Conservation (phyloP, 2,329 filamentous ascomycete species). For the Fusarium proliferatum region DNA sequence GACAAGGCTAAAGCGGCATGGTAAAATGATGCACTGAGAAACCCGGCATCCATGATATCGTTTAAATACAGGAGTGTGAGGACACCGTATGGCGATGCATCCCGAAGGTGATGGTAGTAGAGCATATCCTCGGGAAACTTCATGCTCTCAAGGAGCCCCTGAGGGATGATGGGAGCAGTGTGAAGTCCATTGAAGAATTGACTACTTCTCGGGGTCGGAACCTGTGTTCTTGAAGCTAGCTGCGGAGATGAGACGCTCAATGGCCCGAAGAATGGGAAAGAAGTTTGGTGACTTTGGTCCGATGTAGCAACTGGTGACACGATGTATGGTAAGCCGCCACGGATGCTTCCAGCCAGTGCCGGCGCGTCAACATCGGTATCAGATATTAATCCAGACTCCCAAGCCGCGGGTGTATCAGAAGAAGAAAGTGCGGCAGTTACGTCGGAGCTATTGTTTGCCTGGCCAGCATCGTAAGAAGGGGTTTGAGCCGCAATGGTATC, state of each 20-base stretch:
- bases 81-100: slow-evolving; percentile 14
- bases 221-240: neutral
- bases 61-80: slow-evolving; percentile 16
- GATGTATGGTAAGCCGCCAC: neutral
- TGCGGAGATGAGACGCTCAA: neutral
- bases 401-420: neutral
- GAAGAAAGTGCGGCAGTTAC: neutral
- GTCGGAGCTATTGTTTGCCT: neutral
- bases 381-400: neutral
- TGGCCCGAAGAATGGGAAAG: neutral
- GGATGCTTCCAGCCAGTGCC: neutral
- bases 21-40: slow-evolving; percentile 19
- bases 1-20: slow-evolving; percentile 27
- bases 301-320: neutral
- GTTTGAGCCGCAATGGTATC: neutral
- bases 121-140: slow-evolving; percentile 34
- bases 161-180: slow-evolving; percentile 12
- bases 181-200: slow-evolving; percentile 7
- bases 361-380: neutral
- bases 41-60: slow-evolving; percentile 8
- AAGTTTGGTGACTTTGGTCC: neutral
- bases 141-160: slow-evolving; percentile 11
- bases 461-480: neutral
- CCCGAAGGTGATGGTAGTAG: slow-evolving; percentile 32
- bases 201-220: neutral